phyloP scores from a whole-genome alignment of 345 rosid species.

The Erysimum cheiranthoides region DNA sequence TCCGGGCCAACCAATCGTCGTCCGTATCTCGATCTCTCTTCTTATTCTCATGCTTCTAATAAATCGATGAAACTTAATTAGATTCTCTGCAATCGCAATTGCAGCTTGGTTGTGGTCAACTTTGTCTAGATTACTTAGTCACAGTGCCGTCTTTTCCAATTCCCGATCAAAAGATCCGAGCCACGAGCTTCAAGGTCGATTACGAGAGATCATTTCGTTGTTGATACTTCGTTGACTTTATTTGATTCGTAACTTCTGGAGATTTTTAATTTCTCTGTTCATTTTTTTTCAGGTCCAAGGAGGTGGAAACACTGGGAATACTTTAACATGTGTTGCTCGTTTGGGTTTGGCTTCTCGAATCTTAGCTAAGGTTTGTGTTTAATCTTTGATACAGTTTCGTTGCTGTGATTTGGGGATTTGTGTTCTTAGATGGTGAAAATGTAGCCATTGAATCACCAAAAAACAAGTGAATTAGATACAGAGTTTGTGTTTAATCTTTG shows the following conservation, averaged over 20 bases:
- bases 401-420: not conserved
- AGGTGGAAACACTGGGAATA: constrained; percentile 76
- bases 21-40: constrained; percentile 37
- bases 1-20: constrained; percentile 37
- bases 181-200: constrained; percentile 67
- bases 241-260: not conserved
- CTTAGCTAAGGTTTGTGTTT: constrained; percentile 58
- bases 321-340: constrained; percentile 65
- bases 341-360: constrained; percentile 63
- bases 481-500: no score
- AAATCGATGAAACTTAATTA: constrained; percentile 1
- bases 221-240: constrained; percentile 27
- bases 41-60: not conserved
- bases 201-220: not conserved
- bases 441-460: not conserved
- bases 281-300: constrained; percentile 62
- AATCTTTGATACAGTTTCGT: not conserved
- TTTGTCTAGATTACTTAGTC: constrained; percentile 73
- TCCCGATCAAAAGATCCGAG: constrained; percentile 82
- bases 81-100: constrained; percentile 38
- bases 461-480: not conserved
- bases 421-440: no score
- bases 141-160: constrained; percentile 75
- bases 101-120: constrained; percentile 80
- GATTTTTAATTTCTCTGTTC: not conserved